Percentiles rank a stretch among this genome's conserved stretches.
Conservation (phyloP, 495 filamentous ascomycete genomes). For the Penicillium chermesinum region DNA sequence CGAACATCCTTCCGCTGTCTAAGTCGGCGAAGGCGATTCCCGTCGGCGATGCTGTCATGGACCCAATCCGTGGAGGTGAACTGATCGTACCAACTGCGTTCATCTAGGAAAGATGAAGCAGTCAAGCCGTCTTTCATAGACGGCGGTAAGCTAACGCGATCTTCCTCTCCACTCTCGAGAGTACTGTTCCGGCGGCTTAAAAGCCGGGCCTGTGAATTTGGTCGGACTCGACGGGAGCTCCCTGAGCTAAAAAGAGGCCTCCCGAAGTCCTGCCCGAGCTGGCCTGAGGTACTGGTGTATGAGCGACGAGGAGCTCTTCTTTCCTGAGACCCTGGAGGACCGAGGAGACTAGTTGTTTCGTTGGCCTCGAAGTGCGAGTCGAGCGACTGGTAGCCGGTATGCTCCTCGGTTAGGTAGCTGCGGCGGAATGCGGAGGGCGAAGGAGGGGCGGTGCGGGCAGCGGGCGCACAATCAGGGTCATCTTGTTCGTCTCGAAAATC, state of each 20-base stretch:
- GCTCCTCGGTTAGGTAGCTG: conserved; percentile 34
- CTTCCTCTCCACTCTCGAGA: conserved; percentile 26
- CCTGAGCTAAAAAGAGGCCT: conserved; percentile 30
- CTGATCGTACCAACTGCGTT: conserved; percentile 97
- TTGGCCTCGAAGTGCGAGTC: conserved; percentile 29
- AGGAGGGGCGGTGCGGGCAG: conserved; percentile 34
- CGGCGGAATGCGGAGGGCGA: conserved; percentile 35
- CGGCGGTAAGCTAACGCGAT: conserved; percentile 38
- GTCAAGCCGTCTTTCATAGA: conserved; percentile 54
- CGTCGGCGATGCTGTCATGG: conserved; percentile 93
- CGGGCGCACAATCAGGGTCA: conserved; percentile 9
- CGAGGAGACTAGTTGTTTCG: conserved; percentile 37
- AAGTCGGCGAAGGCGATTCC: conserved; percentile 77
- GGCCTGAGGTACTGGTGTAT: conserved; percentile 35
- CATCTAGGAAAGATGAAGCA: conserved; percentile 58
- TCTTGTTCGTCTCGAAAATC: conserved; percentile 18
- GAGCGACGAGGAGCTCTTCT: conserved; percentile 30
- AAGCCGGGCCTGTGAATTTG: conserved; percentile 54
- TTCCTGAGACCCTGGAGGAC: conserved; percentile 8
- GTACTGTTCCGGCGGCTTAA: conserved; percentile 43
- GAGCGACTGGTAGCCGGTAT: conserved; percentile 35
- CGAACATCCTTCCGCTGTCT: conserved; percentile 77
- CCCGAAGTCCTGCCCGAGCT: conserved; percentile 30
- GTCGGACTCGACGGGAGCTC: conserved; percentile 50
- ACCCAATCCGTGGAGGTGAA: conserved; percentile 99